Conservation (phyloP, 345 rosid genomes). For the Rhizophora mangle region DNA sequence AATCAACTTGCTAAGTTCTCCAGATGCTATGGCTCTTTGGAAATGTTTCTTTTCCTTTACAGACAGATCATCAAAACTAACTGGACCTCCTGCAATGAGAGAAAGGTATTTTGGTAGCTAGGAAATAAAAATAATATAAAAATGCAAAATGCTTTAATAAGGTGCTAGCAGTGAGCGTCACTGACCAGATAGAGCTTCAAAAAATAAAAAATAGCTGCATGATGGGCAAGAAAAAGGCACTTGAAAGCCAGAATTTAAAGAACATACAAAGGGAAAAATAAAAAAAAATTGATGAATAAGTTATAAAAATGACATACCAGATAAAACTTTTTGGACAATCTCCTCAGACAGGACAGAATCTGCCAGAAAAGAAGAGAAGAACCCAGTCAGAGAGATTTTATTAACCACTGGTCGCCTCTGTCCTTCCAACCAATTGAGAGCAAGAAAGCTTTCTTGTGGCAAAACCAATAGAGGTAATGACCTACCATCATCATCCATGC, state of each 20-base stretch:
- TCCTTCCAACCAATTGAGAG: not conserved
- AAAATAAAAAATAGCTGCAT: no score
- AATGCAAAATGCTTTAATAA: not conserved
- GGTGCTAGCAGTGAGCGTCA: not conserved
- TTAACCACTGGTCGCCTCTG: no score
- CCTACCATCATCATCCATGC: constrained; percentile 47
- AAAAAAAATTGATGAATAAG: not conserved
- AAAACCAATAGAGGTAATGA: not conserved
- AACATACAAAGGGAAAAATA: not conserved
- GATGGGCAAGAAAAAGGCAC: constrained; percentile 1
- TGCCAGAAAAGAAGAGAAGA: constrained; percentile 17
- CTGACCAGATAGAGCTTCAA: not conserved
- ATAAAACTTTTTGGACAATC: constrained; percentile 52
- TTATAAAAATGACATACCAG: constrained; percentile 38
- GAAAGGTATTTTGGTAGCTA: not conserved
- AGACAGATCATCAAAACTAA: constrained; percentile 64
- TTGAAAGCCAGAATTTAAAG: constrained; percentile 9
- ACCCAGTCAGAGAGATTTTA: not conserved
- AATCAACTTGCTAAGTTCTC: constrained; percentile 83
- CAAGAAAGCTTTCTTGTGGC: not conserved
- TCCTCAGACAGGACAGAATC: constrained; percentile 61
- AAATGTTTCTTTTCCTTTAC: constrained; percentile 71
- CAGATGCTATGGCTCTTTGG: constrained; percentile 80
- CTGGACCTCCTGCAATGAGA: constrained; percentile 41
- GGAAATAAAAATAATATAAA: not conserved